phyloP scores from a whole-genome alignment of 2,329 filamentous ascomycete genomes.

The Sporothrix protearum region DNA sequence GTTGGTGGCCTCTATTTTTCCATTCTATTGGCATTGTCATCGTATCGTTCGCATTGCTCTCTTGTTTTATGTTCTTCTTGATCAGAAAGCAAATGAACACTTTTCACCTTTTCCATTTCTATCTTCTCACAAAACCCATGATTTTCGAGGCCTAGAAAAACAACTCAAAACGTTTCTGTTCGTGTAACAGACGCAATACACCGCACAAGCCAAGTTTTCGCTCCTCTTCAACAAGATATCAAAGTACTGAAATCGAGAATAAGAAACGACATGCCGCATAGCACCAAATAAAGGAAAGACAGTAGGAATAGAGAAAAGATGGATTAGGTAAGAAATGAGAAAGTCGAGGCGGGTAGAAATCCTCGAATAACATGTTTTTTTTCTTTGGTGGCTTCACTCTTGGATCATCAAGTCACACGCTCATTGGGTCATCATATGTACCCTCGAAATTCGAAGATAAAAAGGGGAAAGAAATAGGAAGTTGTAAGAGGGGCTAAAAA shows the following conservation, averaged over 20 bases:
- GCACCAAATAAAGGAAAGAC: background rate
- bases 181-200: too few relatives aligned
- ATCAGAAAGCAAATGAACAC: background rate
- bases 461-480: background rate
- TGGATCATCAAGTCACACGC: slow-evolving; percentile 19
- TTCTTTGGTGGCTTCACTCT: background rate
- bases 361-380: slow-evolving; percentile 16
- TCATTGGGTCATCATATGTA: slow-evolving; percentile 21
- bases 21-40: background rate
- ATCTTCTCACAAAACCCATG: background rate
- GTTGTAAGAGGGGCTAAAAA: background rate
- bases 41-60: background rate
- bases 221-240: too few relatives aligned
- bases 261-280: background rate
- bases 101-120: background rate
- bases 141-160: background rate
- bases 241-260: background rate
- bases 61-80: background rate
- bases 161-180: background rate
- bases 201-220: too few relatives aligned
- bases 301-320: background rate
- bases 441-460: slow-evolving; percentile 21
- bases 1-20: background rate
- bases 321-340: slow-evolving; percentile 10
- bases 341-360: background rate